Evolutionary conservation across 345 rosid species (phyloP), one percentile per base, ranked within the genome.

Genomic region (Dovyalis caffra): DNA sequence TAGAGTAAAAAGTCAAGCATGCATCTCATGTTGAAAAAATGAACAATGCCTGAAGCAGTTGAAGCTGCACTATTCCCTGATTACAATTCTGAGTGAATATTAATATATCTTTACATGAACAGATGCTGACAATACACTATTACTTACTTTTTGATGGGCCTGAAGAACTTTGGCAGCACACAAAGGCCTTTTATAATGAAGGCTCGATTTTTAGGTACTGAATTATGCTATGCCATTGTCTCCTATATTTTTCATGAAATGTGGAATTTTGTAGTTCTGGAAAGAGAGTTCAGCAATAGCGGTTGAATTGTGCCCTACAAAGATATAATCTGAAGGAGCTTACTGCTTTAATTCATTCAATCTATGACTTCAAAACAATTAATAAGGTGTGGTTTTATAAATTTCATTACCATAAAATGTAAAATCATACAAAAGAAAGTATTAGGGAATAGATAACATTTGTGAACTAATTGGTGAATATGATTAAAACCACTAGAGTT

Each of bases 61-160:
- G 25, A 5, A 10, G 25, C 14, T 25, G 20, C 6, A 12, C 47
- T 2, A 1, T 32, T 49, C 29, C 28, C 64, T 26, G 64, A 16
- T 40, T 23, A 34, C 71, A 18, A 45, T 70, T 4, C 53, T 72
- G 8, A 28, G 6, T 45, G 68, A 25, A 73, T 69, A 68, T 43
- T 66, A 57, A 74, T 66, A 18, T 71, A 11, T 38, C 58, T 76
- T 79, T 66, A 0, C 62, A 28, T 81, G 67, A 67, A 40, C 89
- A 95, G 99, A 95, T 95, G 99, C 68, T 92, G 81, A 86, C 97
- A 5, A 92, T 95, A 83, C 97, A 92, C 84, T 95, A 95, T 75
- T 95, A 92, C 85, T 85, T 92, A 21, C 95, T 95, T 76, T 92
- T 95, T 66, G 91, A 92, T 79, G 99, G 99, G 60, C 69, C 86